Conservation (phyloP, 2,329 filamentous ascomycete species). For the Atkinsonella texensis region DNA sequence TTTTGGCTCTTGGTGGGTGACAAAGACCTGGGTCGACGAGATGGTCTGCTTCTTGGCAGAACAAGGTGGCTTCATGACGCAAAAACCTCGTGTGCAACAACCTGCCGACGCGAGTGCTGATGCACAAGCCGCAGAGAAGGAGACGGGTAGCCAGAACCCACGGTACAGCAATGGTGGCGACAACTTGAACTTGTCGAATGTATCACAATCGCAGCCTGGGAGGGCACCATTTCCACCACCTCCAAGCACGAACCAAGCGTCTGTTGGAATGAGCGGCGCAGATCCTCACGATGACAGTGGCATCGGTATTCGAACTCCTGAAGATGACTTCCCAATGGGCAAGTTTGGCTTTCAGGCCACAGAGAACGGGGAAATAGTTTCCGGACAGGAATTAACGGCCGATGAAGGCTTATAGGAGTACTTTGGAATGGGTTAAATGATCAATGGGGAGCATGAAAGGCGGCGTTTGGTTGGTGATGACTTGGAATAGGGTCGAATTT, state of each 20-base stretch:
- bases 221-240: conserved; percentile 38
- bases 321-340: conserved; percentile 50
- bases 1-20: conserved; percentile 89
- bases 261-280: conserved; percentile 23
- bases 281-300: conserved; percentile 59
- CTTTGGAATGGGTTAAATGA: background rate
- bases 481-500: conserved; percentile 5
- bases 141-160: conserved; percentile 21
- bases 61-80: conserved; percentile 74
- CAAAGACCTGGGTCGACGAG: conserved; percentile 91
- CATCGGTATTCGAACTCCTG: conserved; percentile 57
- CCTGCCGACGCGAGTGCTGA: conserved; percentile 18
- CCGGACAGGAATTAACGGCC: conserved; percentile 17
- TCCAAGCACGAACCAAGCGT: conserved; percentile 30
- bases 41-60: conserved; percentile 86
- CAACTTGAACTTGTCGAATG: conserved; percentile 31
- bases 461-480: conserved; percentile 7
- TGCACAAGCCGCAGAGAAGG: conserved; percentile 23
- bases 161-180: conserved; percentile 35
- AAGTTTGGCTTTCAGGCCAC: conserved; percentile 39
- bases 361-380: conserved; percentile 23
- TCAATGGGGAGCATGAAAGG: background rate
- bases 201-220: conserved; percentile 35
- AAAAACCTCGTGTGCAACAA: conserved; percentile 28
- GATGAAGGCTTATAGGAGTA: conserved; percentile 5